A percentile compares a stretch with the other conserved stretches of the same genome.
Evolutionary conservation across 768 basidiomycete species (phyloP).

Genomic region (Polyporus arcularius): DNA sequence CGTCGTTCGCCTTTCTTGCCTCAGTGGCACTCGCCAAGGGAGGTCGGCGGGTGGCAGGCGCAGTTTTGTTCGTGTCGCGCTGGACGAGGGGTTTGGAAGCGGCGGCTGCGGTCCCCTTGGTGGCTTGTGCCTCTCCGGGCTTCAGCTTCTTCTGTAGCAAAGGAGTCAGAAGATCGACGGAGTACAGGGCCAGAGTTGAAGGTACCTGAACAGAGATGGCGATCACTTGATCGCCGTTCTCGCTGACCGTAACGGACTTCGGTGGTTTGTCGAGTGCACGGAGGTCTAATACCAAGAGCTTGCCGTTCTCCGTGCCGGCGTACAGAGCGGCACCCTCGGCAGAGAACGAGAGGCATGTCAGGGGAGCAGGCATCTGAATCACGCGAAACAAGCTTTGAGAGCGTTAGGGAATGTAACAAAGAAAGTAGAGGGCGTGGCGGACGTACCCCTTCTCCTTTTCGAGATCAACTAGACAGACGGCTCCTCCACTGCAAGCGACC

Average conservation of each 20-base stretch:
- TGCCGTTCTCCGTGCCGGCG: conserved; percentile 64
- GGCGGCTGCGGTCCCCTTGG: conserved; percentile 14
- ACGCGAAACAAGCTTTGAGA: conserved; percentile 56
- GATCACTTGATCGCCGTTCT: conserved; percentile 47
- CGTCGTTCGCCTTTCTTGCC: conserved; percentile 5
- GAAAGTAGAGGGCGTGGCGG: background rate
- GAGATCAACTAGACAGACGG: conserved; percentile 63
- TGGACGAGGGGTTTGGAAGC: conserved; percentile 28
- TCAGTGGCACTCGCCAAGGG: background rate
- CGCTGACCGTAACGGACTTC: conserved; percentile 52
- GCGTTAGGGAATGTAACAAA: background rate
- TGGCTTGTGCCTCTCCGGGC: conserved; percentile 10
- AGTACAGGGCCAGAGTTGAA: conserved; percentile 5
- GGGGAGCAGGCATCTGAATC: conserved; percentile 49
- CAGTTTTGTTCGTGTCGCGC: conserved; percentile 23
- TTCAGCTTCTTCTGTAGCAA: conserved; percentile 24
- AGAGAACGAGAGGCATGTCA: conserved; percentile 69
- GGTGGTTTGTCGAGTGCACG: conserved; percentile 68
- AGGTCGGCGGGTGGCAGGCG: background rate
- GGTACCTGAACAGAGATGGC: conserved; percentile 61
- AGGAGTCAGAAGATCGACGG: conserved; percentile 18
- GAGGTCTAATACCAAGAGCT: conserved; percentile 62
- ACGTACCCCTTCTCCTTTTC: conserved; percentile 72
- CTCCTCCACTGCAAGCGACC: conserved; percentile 53
- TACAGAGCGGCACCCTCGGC: conserved; percentile 69